These are phyloP conservation scores for Orobanche coerulescens DNA, from an alignment of 257 asterid species.

Conservation along the genomic window DNA sequence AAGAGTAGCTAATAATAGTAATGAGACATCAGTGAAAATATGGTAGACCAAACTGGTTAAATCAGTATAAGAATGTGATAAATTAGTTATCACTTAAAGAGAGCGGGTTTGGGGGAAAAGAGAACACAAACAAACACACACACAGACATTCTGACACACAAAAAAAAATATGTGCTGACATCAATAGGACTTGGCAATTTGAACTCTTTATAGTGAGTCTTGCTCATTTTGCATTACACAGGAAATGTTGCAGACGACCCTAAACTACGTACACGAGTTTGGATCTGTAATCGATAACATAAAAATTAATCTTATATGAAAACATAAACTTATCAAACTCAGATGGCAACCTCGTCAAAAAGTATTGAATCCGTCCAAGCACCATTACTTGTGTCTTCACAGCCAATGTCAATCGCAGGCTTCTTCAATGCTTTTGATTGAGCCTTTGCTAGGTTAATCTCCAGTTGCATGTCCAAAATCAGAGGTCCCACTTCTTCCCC, in stretches of 20 bases:
- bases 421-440: slow-evolving; percentile 25
- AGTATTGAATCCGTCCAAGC: slow-evolving; percentile 26
- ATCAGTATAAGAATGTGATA: not conserved
- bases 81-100: not conserved
- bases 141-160: not conserved
- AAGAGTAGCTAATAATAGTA: not conserved
- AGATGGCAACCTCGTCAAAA: slow-evolving; percentile 31
- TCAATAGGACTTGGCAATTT: not conserved
- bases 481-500: slow-evolving; percentile 69
- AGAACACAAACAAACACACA: not conserved
- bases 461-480: slow-evolving; percentile 25
- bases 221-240: not conserved
- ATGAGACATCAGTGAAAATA: not conserved
- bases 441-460: slow-evolving; percentile 21
- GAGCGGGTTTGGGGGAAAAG: not conserved
- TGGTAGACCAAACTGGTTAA: not conserved
- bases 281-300: not conserved
- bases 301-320: not conserved
- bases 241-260: not conserved
- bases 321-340: slow-evolving; percentile 7
- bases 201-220: slow-evolving; percentile 2
- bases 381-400: slow-evolving; percentile 30
- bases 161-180: not conserved
- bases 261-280: not conserved
- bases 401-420: slow-evolving; percentile 32